Base-by-base conservation (phyloP, 305 asterid species). In the Solanum aculeatissimum region DNA sequence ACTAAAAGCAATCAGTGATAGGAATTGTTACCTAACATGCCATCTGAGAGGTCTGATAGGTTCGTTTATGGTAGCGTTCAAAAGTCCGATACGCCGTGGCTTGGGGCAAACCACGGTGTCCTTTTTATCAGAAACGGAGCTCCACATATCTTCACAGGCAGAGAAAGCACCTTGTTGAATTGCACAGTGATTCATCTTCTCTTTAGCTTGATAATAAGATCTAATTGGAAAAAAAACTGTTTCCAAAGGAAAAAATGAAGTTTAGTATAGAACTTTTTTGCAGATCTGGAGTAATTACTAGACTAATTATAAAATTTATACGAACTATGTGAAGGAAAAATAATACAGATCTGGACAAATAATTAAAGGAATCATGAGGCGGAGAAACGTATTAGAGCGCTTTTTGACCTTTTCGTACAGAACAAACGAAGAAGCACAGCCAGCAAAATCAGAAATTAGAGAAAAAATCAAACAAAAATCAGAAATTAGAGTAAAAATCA, bases 71-170 rank as follows among this genome's bases (percentile, higher is more conserved):
- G 90, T 68, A 53, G 92, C 27, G 77, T 92, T 92, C 82, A 89
- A 83, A 8, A 91, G 88, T 74, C 95, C 93, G 63, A 96, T 43
- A 83, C 97, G 90, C 79, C 98, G 90, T 4, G 99, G 98, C 88
- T 95, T 93, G 0, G 99, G 99, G 88, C 99, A 95, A 80, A 96
- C 95, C 89, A 96, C 91, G 63, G 88, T 84, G 45, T 90, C 95
- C 70, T 83, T 93, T 84, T 80, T 88, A 55, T 83, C 82, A 32
- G 82, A 54, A 27, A 27, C 70, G 11, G 75, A 68, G 15, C 87
- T 86, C 82, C 82, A 27, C 86, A 91, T 90, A 91, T 92, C 97
- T 60, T 94, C 98, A 82, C 90, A 85, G 77, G 92, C 85, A 32
- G 90, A 89, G 25, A 88, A 89, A 53, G 87, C 88, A 81, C 87